phyloP scores from a whole-genome alignment of 306 rosid genomes.

The Luffa aegyptiaca region DNA sequence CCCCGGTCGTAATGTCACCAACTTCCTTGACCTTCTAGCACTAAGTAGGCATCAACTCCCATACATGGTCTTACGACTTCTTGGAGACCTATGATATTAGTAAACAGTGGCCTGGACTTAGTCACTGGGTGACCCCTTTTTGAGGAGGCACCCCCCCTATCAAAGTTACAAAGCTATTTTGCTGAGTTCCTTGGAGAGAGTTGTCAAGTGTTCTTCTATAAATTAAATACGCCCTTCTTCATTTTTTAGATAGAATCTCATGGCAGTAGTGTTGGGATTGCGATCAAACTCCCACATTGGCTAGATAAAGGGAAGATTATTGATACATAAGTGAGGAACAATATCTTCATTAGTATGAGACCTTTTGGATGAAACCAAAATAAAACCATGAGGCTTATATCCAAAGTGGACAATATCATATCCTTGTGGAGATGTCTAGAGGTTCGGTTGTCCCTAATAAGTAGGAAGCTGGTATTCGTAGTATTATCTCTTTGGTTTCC shows the following conservation, averaged over 20 bases:
- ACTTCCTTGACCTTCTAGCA: not conserved
- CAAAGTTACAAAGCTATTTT: too few species aligned
- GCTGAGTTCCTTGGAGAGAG: not conserved
- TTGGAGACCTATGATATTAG: too few species aligned
- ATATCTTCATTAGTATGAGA: too few species aligned
- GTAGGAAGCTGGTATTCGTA: not conserved
- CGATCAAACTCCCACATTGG: too few species aligned
- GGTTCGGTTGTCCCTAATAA: too few species aligned
- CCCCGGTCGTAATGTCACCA: not conserved
- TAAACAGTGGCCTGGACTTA: not conserved
- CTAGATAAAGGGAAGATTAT: too few species aligned
- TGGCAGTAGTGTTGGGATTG: not conserved
- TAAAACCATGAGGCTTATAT: too few species aligned
- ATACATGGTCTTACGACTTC: not conserved
- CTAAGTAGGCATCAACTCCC: not conserved
- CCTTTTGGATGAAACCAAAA: too few species aligned
- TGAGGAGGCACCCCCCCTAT: not conserved
- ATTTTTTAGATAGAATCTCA: not conserved
- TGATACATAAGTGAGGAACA: too few species aligned
- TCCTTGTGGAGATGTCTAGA: too few species aligned
- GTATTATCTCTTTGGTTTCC: not conserved
- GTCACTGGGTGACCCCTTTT: not conserved
- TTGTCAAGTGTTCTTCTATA: not conserved
- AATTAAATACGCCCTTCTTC: not conserved
- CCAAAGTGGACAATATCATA: too few species aligned